These are phyloP conservation scores for Colletotrichum costaricense DNA, from an alignment of 2,329 filamentous ascomycete species.

Conservation along the genomic window DNA sequence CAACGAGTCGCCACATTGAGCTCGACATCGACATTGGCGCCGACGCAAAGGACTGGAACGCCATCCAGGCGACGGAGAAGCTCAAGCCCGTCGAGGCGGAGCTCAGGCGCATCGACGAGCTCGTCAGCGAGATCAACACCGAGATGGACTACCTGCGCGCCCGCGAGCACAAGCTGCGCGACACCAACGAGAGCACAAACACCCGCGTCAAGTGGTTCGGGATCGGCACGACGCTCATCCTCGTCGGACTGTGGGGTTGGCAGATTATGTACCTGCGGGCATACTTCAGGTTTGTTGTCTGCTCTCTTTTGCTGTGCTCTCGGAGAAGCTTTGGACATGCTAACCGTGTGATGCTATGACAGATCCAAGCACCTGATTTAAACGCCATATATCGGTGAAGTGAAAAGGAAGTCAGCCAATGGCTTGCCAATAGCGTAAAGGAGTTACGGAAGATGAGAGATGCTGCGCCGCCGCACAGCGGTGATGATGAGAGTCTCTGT, in stretches of 20 bases:
- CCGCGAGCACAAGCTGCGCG: constrained; percentile 93
- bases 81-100: constrained; percentile 97
- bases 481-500: constrained; percentile 21
- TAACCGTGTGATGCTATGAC: constrained; percentile 28
- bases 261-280: constrained; percentile 97
- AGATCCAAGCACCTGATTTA: constrained; percentile 79
- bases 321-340: neutral
- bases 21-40: constrained; percentile 96
- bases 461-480: neutral
- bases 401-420: neutral
- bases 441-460: constrained; percentile 21
- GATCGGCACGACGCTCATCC: constrained; percentile 89
- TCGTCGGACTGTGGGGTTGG: constrained; percentile 91
- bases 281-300: constrained; percentile 80
- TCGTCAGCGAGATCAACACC: constrained; percentile 85
- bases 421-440: neutral
- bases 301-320: too few relatives aligned
- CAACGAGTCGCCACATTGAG: constrained; percentile 79
- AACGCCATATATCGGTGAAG: constrained; percentile 5
- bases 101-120: constrained; percentile 90
- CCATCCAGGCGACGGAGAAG: constrained; percentile 96
- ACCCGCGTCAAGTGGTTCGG: constrained; percentile 99
- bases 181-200: constrained; percentile 99
- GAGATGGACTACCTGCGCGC: constrained; percentile 96
- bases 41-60: constrained; percentile 97